A percentile compares a stretch with the other conserved stretches of the same genome.
These are phyloP conservation scores for Solanum pinnatisectum DNA, from an alignment of 257 asterid species.

Conservation along the genomic window DNA sequence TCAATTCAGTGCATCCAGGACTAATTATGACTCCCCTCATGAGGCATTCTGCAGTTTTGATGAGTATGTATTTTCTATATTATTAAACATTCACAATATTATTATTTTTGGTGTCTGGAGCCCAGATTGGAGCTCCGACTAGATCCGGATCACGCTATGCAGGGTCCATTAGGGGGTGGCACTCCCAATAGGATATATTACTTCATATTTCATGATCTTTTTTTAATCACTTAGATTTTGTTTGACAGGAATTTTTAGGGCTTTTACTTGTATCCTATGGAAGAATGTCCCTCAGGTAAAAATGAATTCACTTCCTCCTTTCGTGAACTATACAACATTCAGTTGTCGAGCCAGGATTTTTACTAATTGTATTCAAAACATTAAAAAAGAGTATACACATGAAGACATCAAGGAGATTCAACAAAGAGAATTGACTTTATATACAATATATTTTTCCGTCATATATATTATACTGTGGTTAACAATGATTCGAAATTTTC, in stretches of 20 bases:
- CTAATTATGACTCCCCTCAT: slow-evolving; percentile 74
- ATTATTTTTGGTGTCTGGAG: no score
- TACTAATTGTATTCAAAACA: neutral
- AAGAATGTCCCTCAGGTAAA: slow-evolving; percentile 80
- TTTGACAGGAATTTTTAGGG: slow-evolving; percentile 41
- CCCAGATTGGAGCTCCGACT: no score
- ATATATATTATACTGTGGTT: rapidly evolving
- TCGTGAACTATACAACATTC: neutral
- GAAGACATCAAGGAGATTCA: neutral
- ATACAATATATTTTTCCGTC: neutral
- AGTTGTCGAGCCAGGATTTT: neutral
- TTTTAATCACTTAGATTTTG: neutral
- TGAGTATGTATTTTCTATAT: slow-evolving; percentile 33
- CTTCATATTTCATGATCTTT: neutral
- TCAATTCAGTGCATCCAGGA: slow-evolving; percentile 90
- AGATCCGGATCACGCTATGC: neutral
- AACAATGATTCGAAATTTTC: neutral
- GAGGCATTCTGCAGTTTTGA: slow-evolving; percentile 36
- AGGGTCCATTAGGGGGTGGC: neutral
- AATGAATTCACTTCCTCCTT: neutral
- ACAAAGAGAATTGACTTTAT: neutral
- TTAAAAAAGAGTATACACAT: neutral
- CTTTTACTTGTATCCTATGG: slow-evolving; percentile 53
- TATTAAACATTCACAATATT: neutral
- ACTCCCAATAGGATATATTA: neutral